A percentile compares a stretch with the other conserved stretches of the same genome.
Evolutionary conservation across 176 grass and related monocot species (phyloP).

Genomic region (Phyllostachys edulis): DNA sequence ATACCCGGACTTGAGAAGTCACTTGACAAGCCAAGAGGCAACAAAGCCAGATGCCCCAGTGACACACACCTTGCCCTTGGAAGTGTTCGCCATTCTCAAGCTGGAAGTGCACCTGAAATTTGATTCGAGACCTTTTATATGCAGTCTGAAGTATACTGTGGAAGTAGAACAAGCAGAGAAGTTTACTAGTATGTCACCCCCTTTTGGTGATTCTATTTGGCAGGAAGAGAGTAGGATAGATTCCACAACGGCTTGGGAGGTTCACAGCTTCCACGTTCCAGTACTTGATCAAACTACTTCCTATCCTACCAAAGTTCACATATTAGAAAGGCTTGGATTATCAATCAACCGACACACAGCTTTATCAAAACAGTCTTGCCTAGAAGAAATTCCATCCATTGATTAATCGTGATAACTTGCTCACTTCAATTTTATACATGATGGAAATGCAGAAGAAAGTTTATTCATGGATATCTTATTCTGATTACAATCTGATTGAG

Average conservation of each 20-base stretch:
- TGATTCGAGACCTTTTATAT: conserved; percentile 23
- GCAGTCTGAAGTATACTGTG: background rate
- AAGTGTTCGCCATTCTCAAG: conserved; percentile 30
- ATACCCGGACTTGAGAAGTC: conserved; percentile 75
- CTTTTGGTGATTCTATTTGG: conserved; percentile 32
- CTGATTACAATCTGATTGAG: conserved; percentile 38
- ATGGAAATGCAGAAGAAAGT: background rate
- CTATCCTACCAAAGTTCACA: conserved; percentile 15
- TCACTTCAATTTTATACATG: background rate
- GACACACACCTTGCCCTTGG: conserved; percentile 73
- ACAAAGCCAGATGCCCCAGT: conserved; percentile 84
- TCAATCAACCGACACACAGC: background rate
- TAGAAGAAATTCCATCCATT: background rate
- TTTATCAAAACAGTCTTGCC: background rate
- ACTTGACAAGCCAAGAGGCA: conserved; percentile 84
- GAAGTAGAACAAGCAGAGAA: background rate
- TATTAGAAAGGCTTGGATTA: conserved; percentile 11
- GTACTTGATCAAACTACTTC: conserved; percentile 5
- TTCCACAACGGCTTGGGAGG: conserved; percentile 16
- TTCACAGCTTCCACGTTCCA: conserved; percentile 32
- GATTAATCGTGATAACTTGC: background rate
- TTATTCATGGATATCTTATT: conserved; percentile 31
- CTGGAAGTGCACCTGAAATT: conserved; percentile 26
- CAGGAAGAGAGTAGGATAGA: conserved; percentile 34
- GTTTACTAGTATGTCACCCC: conserved; percentile 6